Evolutionary conservation across 345 rosid genomes (phyloP), one percentile per base, ranked within the genome.

Genomic region (Arabidopsis thaliana): DNA sequence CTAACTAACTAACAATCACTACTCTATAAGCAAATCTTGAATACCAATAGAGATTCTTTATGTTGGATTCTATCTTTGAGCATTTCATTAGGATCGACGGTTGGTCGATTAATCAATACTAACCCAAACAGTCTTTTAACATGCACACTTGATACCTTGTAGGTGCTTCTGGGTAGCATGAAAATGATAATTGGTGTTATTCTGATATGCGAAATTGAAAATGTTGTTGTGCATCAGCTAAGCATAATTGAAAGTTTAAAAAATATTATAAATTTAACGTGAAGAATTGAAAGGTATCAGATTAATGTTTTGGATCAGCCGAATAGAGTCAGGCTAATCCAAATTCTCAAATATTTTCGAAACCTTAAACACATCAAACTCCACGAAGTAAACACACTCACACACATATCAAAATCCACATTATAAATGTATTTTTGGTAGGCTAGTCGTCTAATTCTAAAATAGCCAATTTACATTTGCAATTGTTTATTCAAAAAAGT

Each of bases 1-100:
- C 83, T 59, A 87, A 75, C 73, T 90, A 83, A 72, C 92, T 88
- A 78, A 87, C 81, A 65, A 83, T 59, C 67, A 90, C 59, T 65
- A 89, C 83, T 13, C 81, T 80, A 56, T 86, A 82, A 22, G 83
- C 82, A 81, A 71, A 83, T 72, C 85, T 86, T 58, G 64, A 85
- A 25, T 75, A 78, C 87, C 84, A 74, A 52, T 78, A 74, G 25
- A 80, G 42, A 48, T 75, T 75, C 79, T 83, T 81, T 65, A 73
- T 76, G 68, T 78, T 83, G 69, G 74, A 79, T 76, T 78, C 74
- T 9, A 85, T 66, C 80, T 84, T 71, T 67, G 71, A 75, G 23
- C 87, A 83, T 68, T 77, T 84, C 74, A 78, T 74, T 84, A 72
- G 67, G 13, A 61, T 75, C 64, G 67, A 75, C 50, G 66, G 60